phyloP scores from a whole-genome alignment of 441 rosid genomes.

The Populus hybrid region DNA sequence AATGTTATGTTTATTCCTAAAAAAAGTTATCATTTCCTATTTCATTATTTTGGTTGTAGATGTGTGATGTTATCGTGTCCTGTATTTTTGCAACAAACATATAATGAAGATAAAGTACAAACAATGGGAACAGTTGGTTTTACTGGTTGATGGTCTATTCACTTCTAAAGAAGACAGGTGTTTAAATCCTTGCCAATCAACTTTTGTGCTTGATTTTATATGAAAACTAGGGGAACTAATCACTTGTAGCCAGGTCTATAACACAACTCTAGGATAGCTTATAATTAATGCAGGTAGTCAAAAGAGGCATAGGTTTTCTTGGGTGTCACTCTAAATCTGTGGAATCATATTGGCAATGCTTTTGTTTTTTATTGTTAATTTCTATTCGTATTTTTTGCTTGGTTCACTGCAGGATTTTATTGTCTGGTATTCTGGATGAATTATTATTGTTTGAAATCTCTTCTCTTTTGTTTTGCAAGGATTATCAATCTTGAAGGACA shows the following conservation, averaged over 20 bases:
- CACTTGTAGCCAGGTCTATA: too few species aligned
- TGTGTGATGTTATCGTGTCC: background rate
- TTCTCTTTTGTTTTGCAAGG: conserved; percentile 44
- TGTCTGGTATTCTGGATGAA: background rate
- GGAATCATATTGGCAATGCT: background rate
- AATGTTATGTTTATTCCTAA: background rate
- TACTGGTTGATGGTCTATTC: background rate
- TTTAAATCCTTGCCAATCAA: too few species aligned
- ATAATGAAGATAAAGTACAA: background rate
- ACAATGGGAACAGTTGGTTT: background rate
- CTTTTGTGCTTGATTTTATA: too few species aligned
- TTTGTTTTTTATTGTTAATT: conserved; percentile 7
- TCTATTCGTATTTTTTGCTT: background rate
- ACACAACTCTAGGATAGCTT: background rate
- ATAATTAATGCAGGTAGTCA: background rate
- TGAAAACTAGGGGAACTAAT: too few species aligned
- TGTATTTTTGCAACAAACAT: background rate
- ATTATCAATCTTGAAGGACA: conserved; percentile 85
- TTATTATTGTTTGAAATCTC: conserved; percentile 5
- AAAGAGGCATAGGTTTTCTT: background rate
- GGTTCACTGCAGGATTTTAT: conserved; percentile 10
- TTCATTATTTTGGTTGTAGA: too few species aligned
- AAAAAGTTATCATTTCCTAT: background rate
- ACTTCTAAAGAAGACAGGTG: background rate
- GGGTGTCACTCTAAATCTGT: background rate